phyloP scores from a whole-genome alignment of 306 rosid genomes.

The Sophora flavescens region DNA sequence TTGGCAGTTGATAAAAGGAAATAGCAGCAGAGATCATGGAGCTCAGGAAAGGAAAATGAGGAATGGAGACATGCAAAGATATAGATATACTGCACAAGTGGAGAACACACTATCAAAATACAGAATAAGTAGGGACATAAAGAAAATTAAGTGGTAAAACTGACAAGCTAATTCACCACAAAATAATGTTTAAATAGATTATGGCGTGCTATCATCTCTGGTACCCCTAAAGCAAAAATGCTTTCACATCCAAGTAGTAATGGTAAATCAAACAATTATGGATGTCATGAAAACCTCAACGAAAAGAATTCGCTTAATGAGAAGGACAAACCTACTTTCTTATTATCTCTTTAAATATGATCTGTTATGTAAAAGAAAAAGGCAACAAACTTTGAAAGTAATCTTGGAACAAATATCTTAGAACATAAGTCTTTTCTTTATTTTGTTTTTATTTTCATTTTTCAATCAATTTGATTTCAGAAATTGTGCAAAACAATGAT shows the following conservation, averaged over 20 bases:
- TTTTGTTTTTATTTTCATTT: not conserved
- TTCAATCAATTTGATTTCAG: not conserved
- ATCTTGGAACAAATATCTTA: not conserved
- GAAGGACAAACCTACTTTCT: conserved; percentile 25
- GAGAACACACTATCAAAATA: not conserved
- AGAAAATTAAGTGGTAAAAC: not conserved
- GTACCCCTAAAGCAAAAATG: conserved; percentile 73
- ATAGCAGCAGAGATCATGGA: no score
- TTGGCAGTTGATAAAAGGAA: no score
- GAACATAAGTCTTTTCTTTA: not conserved
- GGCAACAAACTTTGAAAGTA: not conserved
- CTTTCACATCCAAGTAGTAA: conserved; percentile 72
- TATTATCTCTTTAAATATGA: not conserved
- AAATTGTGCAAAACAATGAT: not conserved
- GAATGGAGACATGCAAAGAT: not conserved
- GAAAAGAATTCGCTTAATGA: not conserved
- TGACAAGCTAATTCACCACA: not conserved
- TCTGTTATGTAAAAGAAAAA: not conserved
- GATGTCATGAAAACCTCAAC: not conserved
- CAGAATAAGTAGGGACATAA: not conserved
- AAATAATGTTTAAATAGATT: conserved; percentile 57
- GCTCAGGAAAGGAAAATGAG: no score
- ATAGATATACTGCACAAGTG: not conserved
- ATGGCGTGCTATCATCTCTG: conserved; percentile 68
- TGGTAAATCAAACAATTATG: conserved; percentile 13